Conservation (phyloP, 257 asterid genomes). For the Salvia splendens region DNA sequence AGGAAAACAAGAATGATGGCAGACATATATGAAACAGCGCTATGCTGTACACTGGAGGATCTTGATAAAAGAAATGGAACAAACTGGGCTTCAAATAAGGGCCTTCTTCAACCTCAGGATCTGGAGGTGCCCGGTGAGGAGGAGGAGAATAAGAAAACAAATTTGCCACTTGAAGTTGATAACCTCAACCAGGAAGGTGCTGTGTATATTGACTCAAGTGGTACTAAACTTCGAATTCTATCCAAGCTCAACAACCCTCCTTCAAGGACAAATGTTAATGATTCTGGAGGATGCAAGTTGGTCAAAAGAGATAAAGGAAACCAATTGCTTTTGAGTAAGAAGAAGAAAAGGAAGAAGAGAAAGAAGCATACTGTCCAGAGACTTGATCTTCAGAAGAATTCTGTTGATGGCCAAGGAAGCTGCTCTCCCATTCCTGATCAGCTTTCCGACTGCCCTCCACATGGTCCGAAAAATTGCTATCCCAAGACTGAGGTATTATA, state of each 20-base stretch:
- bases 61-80: constrained; percentile 89
- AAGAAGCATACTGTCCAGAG: constrained; percentile 43
- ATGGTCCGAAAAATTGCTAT: constrained; percentile 31
- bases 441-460: constrained; percentile 37
- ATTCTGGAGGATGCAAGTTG: constrained; percentile 38
- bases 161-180: constrained; percentile 38
- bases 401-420: constrained; percentile 43
- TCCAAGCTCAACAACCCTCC: constrained; percentile 57
- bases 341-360: constrained; percentile 31
- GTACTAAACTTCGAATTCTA: constrained; percentile 74
- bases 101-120: constrained; percentile 41
- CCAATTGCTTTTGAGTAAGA: constrained; percentile 47
- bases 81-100: constrained; percentile 61
- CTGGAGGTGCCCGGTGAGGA: constrained; percentile 38
- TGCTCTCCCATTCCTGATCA: constrained; percentile 33
- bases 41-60: constrained; percentile 76
- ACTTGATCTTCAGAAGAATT: constrained; percentile 47
- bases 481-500: constrained; percentile 44
- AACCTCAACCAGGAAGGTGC: constrained; percentile 54
- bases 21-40: constrained; percentile 72
- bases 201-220: constrained; percentile 78
- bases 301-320: constrained; percentile 44
- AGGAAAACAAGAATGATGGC: constrained; percentile 70
- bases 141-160: constrained; percentile 24
- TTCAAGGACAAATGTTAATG: constrained; percentile 37